phyloP scores from a whole-genome alignment of 305 asterid genomes.

The Fraxinus baroniana region DNA sequence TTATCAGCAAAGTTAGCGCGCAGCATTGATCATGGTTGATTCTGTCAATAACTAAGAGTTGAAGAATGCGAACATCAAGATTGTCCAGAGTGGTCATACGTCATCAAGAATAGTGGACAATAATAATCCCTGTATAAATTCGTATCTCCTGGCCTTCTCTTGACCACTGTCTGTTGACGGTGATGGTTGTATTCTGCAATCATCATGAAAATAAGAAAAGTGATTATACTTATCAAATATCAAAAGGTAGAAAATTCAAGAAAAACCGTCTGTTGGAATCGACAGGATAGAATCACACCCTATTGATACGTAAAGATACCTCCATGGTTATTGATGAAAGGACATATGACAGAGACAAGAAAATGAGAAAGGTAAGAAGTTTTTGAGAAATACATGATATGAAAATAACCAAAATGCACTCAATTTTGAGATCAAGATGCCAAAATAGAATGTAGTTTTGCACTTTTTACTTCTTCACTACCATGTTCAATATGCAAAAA shows the following conservation, averaged over 20 bases:
- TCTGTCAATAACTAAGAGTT: slow-evolving; percentile 24
- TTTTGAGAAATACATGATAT: not conserved
- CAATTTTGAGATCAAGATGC: not conserved
- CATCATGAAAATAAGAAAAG: slow-evolving; percentile 10
- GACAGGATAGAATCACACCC: not conserved
- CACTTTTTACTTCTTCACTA: not conserved
- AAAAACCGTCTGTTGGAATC: not conserved
- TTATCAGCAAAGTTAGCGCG: slow-evolving; percentile 4
- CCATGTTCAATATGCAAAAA: not conserved
- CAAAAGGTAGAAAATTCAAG: slow-evolving; percentile 2
- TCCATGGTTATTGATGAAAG: not conserved
- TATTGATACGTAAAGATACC: not conserved
- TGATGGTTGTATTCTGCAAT: slow-evolving; percentile 44
- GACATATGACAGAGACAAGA: not conserved
- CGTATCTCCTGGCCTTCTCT: slow-evolving; percentile 55
- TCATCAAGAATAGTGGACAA: slow-evolving; percentile 67
- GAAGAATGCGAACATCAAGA: slow-evolving; percentile 19
- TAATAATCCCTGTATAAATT: slow-evolving; percentile 58
- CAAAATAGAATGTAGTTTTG: not conserved
- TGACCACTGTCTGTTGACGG: slow-evolving; percentile 45
- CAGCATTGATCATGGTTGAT: slow-evolving; percentile 9
- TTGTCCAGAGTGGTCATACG: slow-evolving; percentile 29
- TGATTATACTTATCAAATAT: not conserved
- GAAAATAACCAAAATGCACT: not conserved
- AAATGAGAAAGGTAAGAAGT: not conserved